Evolutionary conservation across 345 rosid genomes (phyloP), one percentile per base, ranked within the genome.

Genomic region (Hypericum androsaemum): DNA sequence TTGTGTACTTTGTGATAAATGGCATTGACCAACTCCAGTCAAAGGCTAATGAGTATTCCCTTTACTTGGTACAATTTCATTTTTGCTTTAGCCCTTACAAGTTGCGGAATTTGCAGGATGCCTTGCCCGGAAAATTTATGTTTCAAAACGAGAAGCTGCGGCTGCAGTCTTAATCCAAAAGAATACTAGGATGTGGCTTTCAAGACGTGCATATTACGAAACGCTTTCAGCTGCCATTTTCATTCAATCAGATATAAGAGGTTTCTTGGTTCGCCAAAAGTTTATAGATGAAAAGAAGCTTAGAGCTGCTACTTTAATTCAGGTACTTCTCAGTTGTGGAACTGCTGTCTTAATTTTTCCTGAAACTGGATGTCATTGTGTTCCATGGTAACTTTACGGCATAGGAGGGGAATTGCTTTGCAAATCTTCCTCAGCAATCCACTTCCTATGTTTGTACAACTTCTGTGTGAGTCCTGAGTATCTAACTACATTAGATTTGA

Each of bases 111-210:
- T 62, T 70, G 45, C 64, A 92, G 98, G 98, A 72, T 84, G 81
- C 68, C 75, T 88, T 68, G 81, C 80, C 39, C 80, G 83, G 47
- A 77, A 78, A 56, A 55, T 50, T 51, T 92, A 73, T 74, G 69
- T 67, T 63, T 68, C 63, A 16, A 88, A 74, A 71, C 75, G 80
- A 63, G 73, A 78, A 56, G 60, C 74, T 58, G 83, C 86, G 17
- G 95, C 98, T 52, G 84, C 94, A 17, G 63, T 80, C 60, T 52
- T 67, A 50, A 62, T 92, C 50, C 96, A 88, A 66, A 92, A 80
- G 68, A 61, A 75, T 75, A 69, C 62, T 51, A 85, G 89, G 41
- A 60, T 69, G 62, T 81, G 88, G 95, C 74, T 77, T 35, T 43
- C 68, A 47, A 72, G 76, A 69, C 53, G 39, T 72, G 70, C 67